Evolutionary conservation across 345 rosid genomes (phyloP), one percentile per base, ranked within the genome.

Genomic region (Geranium brycei): DNA sequence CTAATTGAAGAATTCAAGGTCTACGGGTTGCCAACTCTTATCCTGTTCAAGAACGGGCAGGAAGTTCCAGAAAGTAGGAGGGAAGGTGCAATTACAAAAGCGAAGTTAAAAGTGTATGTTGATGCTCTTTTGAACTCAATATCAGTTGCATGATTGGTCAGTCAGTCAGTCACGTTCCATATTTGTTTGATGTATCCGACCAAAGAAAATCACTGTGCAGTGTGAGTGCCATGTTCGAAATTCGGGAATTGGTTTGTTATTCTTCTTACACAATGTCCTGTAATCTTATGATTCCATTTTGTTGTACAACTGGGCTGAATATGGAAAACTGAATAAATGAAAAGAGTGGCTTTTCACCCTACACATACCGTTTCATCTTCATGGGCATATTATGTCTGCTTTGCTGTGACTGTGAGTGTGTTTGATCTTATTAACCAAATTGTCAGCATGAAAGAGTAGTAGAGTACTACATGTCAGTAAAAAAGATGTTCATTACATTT

Each of bases 31-130:
- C 97, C 97, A 1, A 67, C 83, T 55, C 70, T 90, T 76, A 82
- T 87, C 57, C 82, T 87, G 69, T 90, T 90, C 76, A 84, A 85
- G 76, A 73, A 82, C 19, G 95, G 95, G 59, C 68, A 82, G 60
- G 91, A 83, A 75, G 85, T 90, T 60, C 72, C 90, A 3, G 83
- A 79, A 66, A 90, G 95, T 77, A 76, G 97, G 68, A 85, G 85
- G 75, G 97, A 90, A 80, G 95, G 95, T 57, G 95, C 95, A 17
- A 84, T 90, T 51, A 83, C 92, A 17, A 90, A 87, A 68, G 71
- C 64, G 35, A 90, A 85, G 85, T 95, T 90, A 59, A 80, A 90
- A 64, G 87, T 78, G 35, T 81, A 89, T 68, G 64, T 89, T 38
- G 89, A 89, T 74, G 65, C 76, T 65, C 74, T 87, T 10, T 64